Evolutionary conservation across 805 yeast species (phyloP), one percentile per base, ranked within the genome.

Genomic region (Ogataea philodendri): DNA sequence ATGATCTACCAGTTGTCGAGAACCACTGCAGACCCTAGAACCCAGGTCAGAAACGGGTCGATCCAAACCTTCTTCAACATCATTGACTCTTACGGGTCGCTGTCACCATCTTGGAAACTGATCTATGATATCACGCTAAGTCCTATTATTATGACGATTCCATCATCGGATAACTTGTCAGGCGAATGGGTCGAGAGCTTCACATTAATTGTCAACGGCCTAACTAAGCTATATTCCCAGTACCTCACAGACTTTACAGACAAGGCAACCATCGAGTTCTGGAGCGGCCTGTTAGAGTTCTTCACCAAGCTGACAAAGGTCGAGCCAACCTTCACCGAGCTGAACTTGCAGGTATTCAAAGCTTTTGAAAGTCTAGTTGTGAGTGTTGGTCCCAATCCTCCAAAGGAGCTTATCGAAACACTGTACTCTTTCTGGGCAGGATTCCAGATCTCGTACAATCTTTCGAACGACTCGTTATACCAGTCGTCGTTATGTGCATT

Each of bases 41-140:
- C 80, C 1, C 95, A 88, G 49, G 95, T 90, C 1, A 71, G 94
- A 42, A 88, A 87, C 50, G 96, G 96, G 2, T 80, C 96, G 0
- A 73, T 87, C 10, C 95, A 88, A 54, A 90, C 96, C 0, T 79
- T 89, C 46, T 86, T 87, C 60, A 76, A 89, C 45, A 80, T 90
- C 18, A 67, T 84, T 41, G 86, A 84, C 34, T 74, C 89, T 3
- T 86, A 83, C 55, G 82, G 85, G 0, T 51, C 59, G 8, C 63
- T 65, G 26, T 63, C 78, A 13, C 72, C 78, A 0, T 64, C 76
- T 2, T 88, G 96, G 96, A 61, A 69, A 17, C 57, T 79, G n/a
- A 72, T 89, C 3, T 80, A 78, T 49, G 55, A 63, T 19, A 69
- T 81, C 22, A 86, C 85, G 2, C 67, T 89, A 6, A 69, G 73